Conservation (phyloP, 2,329 filamentous ascomycete species). For the Neonectria hederae region DNA sequence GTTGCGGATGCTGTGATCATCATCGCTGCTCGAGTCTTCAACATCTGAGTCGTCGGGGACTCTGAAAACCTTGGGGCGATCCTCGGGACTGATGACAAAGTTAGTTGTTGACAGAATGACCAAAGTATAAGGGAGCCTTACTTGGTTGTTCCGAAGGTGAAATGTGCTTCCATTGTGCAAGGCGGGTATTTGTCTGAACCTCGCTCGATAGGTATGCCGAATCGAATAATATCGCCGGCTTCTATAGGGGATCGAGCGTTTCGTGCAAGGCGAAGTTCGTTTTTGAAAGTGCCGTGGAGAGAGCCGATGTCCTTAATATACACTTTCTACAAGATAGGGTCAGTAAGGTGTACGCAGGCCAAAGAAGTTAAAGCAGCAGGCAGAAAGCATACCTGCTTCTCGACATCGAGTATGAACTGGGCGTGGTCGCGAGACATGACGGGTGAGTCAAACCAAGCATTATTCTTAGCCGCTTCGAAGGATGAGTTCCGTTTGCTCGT, state of each 20-base stretch:
- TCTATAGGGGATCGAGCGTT: constrained; percentile 31
- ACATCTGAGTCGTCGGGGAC: constrained; percentile 55
- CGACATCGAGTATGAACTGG: constrained; percentile 56
- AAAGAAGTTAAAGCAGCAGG: neutral
- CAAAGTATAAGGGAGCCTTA: constrained; percentile 23
- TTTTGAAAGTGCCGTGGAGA: constrained; percentile 63
- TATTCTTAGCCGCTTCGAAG: constrained; percentile 54
- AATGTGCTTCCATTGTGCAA: constrained; percentile 48
- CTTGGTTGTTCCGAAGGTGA: constrained; percentile 43
- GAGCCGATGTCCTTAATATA: constrained; percentile 58
- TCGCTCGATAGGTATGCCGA: constrained; percentile 50
- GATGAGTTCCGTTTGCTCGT: constrained; percentile 53
- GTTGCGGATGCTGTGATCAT: constrained; percentile 39
- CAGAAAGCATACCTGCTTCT: constrained; percentile 53
- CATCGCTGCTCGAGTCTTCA: constrained; percentile 43
- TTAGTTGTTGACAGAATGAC: constrained; percentile 25
- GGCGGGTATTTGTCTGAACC: constrained; percentile 49
- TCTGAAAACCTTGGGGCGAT: constrained; percentile 48
- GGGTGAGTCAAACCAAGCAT: constrained; percentile 75
- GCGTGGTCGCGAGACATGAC: constrained; percentile 79
- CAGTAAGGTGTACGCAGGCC: constrained; percentile 20
- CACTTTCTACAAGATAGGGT: constrained; percentile 50
- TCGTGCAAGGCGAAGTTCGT: constrained; percentile 41
- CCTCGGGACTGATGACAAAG: constrained; percentile 34
- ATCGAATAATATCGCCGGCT: constrained; percentile 47